Percentiles rank a stretch among this genome's conserved stretches.
phyloP scores from a whole-genome alignment of 2,329 filamentous ascomycete species.

The Xenoacremonium recifei region DNA sequence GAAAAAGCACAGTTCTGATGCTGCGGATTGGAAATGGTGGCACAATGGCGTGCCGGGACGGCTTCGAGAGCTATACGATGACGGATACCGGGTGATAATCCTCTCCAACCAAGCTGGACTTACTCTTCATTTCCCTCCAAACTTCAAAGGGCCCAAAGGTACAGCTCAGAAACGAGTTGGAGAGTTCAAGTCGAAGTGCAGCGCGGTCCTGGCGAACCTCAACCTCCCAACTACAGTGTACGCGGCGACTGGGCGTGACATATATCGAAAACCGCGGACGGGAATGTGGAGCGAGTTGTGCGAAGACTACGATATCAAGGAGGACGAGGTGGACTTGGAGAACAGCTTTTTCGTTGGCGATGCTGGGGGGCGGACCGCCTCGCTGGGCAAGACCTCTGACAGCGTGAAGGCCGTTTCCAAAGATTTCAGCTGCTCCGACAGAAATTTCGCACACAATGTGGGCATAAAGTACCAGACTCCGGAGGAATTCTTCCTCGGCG shows the following conservation, averaged over 20 bases:
- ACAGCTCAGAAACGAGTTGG: constrained; percentile 59
- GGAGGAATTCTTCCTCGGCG: constrained; percentile 83
- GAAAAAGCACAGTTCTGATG: constrained; percentile 69
- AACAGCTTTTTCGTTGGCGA: constrained; percentile 87
- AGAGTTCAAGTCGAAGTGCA: constrained; percentile 82
- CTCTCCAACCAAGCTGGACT: constrained; percentile 89
- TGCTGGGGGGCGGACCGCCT: constrained; percentile 62
- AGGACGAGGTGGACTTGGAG: constrained; percentile 62
- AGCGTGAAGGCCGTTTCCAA: constrained; percentile 36
- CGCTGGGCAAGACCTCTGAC: constrained; percentile 18
- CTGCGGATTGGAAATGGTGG: constrained; percentile 95
- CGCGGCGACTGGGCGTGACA: constrained; percentile 79
- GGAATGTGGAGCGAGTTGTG: constrained; percentile 79
- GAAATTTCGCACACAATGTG: constrained; percentile 83
- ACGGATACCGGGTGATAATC: constrained; percentile 75
- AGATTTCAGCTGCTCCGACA: constrained; percentile 65
- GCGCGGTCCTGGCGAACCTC: constrained; percentile 66
- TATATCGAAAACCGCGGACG: constrained; percentile 79
- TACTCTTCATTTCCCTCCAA: constrained; percentile 70
- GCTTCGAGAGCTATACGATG: constrained; percentile 65
- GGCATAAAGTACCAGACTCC: constrained; percentile 81
- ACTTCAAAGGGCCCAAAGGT: constrained; percentile 61
- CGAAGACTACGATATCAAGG: constrained; percentile 58
- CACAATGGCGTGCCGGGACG: constrained; percentile 64
- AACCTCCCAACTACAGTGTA: constrained; percentile 79